Evolutionary conservation across 202 grass and related monocot genomes (phyloP).

Genomic region (Alloteropsis angusta): DNA sequence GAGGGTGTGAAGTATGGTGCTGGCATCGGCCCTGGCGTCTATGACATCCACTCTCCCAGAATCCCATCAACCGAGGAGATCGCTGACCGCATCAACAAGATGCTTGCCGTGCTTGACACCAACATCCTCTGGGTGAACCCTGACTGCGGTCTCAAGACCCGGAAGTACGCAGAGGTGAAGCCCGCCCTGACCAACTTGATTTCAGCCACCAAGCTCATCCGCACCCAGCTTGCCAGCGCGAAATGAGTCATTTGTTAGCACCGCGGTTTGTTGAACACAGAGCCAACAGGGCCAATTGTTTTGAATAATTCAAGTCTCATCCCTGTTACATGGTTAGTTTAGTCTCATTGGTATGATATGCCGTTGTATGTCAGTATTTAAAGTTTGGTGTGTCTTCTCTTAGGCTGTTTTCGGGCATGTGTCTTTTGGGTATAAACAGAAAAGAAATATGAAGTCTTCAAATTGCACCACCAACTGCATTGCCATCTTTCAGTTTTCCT

Average conservation of each 20-base stretch:
- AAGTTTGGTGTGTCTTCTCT: conserved; percentile 16
- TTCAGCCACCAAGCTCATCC: conserved; percentile 62
- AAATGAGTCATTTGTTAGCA: conserved; percentile 27
- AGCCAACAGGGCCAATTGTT: conserved; percentile 16
- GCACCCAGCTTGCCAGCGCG: conserved; percentile 63
- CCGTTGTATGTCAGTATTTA: not conserved
- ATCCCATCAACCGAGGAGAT: conserved; percentile 86
- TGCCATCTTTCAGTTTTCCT: not conserved
- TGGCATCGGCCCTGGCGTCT: conserved; percentile 89
- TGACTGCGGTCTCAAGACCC: conserved; percentile 92
- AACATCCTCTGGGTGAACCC: conserved; percentile 97
- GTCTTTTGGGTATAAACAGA: not conserved
- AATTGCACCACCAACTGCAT: not conserved
- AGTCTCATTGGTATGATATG: not conserved
- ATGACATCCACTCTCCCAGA: conserved; percentile 93
- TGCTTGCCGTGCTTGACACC: conserved; percentile 86
- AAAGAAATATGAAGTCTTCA: not conserved
- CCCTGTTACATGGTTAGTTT: conserved; percentile 26
- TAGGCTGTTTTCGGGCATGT: conserved; percentile 11
- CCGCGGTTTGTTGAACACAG: not conserved
- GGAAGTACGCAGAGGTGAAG: conserved; percentile 87
- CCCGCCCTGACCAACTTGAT: conserved; percentile 84
- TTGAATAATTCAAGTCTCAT: conserved; percentile 33
- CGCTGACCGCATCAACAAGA: conserved; percentile 78
- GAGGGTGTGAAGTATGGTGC: conserved; percentile 83